phyloP scores from a whole-genome alignment of 129 eudicot species.

The Artemisia tridentata region DNA sequence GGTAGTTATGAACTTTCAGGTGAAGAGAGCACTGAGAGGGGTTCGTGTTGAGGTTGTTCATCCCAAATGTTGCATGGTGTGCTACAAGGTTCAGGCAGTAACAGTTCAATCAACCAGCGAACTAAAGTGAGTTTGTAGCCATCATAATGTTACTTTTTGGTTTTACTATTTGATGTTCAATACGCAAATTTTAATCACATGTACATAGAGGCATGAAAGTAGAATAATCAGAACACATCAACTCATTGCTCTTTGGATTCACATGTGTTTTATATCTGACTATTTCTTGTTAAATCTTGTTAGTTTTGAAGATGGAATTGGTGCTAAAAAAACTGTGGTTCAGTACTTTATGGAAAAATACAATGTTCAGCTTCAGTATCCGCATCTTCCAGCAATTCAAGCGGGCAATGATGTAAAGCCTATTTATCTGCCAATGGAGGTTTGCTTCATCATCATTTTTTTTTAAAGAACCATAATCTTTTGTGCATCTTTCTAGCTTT shows the following conservation, averaged over 20 bases:
- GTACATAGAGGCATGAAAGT: background rate
- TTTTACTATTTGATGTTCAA: background rate
- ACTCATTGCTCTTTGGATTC: no score
- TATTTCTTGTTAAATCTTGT: background rate
- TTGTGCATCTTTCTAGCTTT: background rate
- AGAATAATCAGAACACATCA: background rate
- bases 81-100: constrained; percentile 47
- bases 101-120: constrained; percentile 31
- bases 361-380: constrained; percentile 31
- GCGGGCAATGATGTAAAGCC: constrained; percentile 58
- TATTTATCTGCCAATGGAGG: constrained; percentile 81
- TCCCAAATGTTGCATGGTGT: constrained; percentile 26
- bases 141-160: background rate
- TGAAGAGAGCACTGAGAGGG: constrained; percentile 59
- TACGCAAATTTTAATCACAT: background rate
- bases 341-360: constrained; percentile 47
- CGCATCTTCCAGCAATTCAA: constrained; percentile 54
- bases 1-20: constrained; percentile 33
- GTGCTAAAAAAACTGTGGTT: constrained; percentile 36
- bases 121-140: constrained; percentile 38
- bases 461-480: background rate
- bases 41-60: constrained; percentile 42
- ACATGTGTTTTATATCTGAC: no score
- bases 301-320: constrained; percentile 37
- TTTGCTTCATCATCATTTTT: constrained; percentile 7